Conservation (phyloP, 164 flowering plant species). For the Chloranthus sessilifolius region DNA sequence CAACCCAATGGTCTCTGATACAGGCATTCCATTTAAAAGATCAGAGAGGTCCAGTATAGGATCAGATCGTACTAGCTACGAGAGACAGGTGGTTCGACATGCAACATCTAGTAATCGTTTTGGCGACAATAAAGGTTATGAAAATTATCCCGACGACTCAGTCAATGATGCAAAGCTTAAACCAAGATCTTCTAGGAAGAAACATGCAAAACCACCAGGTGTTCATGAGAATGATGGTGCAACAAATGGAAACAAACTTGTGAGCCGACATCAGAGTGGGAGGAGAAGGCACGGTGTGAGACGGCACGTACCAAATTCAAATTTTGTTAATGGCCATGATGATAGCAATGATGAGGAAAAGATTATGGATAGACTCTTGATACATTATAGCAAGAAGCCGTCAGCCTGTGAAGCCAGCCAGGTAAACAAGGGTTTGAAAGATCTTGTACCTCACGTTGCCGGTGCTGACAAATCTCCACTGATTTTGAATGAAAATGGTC, state of each 20-base stretch:
- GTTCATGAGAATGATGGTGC: conserved; percentile 4
- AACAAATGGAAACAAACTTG: background rate
- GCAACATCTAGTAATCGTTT: background rate
- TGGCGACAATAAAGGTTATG: conserved; percentile 7
- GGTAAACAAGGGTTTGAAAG: too few species aligned
- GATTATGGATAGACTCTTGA: conserved; percentile 24
- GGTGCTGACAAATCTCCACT: too few species aligned
- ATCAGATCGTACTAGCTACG: background rate
- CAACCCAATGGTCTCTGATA: too few species aligned
- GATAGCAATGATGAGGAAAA: conserved; percentile 45
- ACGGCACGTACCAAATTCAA: too few species aligned
- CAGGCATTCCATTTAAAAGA: too few species aligned
- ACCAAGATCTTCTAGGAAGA: conserved; percentile 47
- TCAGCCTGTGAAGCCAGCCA: too few species aligned
- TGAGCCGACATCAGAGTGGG: conserved; percentile 1
- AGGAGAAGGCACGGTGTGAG: background rate
- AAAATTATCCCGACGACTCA: background rate
- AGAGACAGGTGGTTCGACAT: background rate
- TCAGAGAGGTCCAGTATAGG: too few species aligned
- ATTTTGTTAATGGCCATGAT: conserved; percentile 18
- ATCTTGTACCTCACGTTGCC: too few species aligned
- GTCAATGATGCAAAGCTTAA: conserved; percentile 21
- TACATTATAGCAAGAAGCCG: conserved; percentile 28
- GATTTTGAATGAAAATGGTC: background rate
- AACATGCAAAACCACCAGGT: conserved; percentile 16